Base-by-base conservation (phyloP, 768 basidiomycete species). In the Leccinum pellstonianum region DNA sequence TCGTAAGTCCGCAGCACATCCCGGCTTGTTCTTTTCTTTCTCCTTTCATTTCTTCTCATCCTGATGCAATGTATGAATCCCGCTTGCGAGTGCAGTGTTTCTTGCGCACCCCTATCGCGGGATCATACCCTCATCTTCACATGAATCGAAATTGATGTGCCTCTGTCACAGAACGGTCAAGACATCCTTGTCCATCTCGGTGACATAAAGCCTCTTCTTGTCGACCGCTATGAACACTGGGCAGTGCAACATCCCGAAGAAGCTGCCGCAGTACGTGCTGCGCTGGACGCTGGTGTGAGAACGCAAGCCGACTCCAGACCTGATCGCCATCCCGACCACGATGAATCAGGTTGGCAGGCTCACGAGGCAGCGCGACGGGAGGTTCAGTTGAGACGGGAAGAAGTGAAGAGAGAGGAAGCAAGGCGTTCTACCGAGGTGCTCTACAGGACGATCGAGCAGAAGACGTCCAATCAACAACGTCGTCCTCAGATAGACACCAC, bases 101-200 rank as follows among this genome's bases (percentile, higher is more conserved):
- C 14, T 59, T 15, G 7, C 49, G 10, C 31, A 10, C 12, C 55
- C 29, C 29, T 61, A 37, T 57, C 17, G 15, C 31, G 27, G 48
- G 25, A 53, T 52, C 19, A 10, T 58, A 21, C 19, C 38, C n/a
- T 33, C 61, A 29, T 47, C 47, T 35, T 52, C 46, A 47, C 56
- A 31, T 60, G 50, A 37, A 58, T 56, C 33, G 31, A 43, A 54
- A 59, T 62, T 71, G 55, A 72, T 60, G 19, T 31, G 9, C 38
- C 50, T 60, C 64, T 33, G 56, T 67, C 59, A 63, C 71, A 90
- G 88, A 88, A 90, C 56, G 90, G 90, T 17, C 84, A 90, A 68
- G 82, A 89, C 57, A 88, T 92, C 54, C 80, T 93, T 49, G 80
- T 83, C 60, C 79, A 79, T 62, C 82, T 93, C 33, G 77, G 83